Evolutionary conservation across 2,329 filamentous ascomycete species (phyloP), one percentile per base, ranked within the genome.

Genomic region (Paraconiothyrium brasiliense): DNA sequence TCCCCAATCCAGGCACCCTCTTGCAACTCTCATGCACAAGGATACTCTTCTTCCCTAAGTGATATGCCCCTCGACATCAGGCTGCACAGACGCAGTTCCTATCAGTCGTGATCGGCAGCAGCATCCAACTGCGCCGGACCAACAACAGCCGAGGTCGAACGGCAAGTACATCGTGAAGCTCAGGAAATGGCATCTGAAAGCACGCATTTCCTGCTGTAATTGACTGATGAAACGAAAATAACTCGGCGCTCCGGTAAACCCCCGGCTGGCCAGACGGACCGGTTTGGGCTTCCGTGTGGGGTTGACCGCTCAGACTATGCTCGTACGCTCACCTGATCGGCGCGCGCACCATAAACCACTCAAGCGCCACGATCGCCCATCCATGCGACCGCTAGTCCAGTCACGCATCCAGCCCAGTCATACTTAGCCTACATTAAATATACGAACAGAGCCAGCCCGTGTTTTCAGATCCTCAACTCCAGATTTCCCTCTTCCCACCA

Each of bases 261-360:
- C 50, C 44, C 57, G 39, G 32, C 35, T 30, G 27, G 51, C 63
- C 43, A 39, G 37, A 24, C 50, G 50, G 50, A 54, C 22, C 50
- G 35, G 14, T 35, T 10, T 13, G 7, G n/a, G 20, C 2, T 24
- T 11, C 11, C 7, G 35, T 54, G 20, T 41, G 35, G 59, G 58
- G 50, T 54, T 39, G 56, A 32, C 56, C 57, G 41, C 20, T 62
- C 64, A 63, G 58, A 47, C 47, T 37, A 61, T 22, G 43, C 55
- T 62, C 59, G 43, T 59, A 61, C 39, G 52, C 56, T 62, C 59
- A 41, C 59, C 64, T 64, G 59, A 65, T 44, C n/a, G 35, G 14
- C 22, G 44, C 52, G 39, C 20, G 24, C 34, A 34, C 32, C 48
- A 37, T n/a, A 56, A 56, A 56, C 54, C 54, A 56, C 54, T 56